A percentile compares a stretch with the other conserved stretches of the same genome.
phyloP scores from a whole-genome alignment of 352 stramenopile species.

The Pythium pyrilobum region DNA sequence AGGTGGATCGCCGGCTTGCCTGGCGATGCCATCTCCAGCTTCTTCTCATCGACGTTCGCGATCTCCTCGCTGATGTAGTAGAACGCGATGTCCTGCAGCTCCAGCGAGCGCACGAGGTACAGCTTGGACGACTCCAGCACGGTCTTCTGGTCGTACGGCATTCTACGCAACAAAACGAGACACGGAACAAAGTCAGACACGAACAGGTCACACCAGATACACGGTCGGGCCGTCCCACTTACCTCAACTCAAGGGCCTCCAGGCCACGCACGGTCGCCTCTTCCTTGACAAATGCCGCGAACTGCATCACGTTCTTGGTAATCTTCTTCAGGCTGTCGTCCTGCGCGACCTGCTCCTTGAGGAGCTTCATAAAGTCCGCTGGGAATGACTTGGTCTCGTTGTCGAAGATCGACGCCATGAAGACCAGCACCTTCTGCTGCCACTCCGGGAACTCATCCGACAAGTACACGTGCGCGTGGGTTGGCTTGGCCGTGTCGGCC shows the following conservation, averaged over 20 bases:
- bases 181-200: constrained; percentile 2
- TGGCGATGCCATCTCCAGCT: constrained; percentile 74
- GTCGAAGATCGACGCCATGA: constrained; percentile 60
- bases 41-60: constrained; percentile 73
- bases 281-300: constrained; percentile 93
- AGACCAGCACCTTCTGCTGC: constrained; percentile 82
- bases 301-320: constrained; percentile 97
- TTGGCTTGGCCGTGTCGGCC: constrained; percentile 83
- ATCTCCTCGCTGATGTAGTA: constrained; percentile 73
- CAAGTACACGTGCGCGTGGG: constrained; percentile 83
- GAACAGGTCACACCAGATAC: constrained; percentile 1
- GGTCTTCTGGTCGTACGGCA: constrained; percentile 94
- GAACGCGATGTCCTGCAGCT: constrained; percentile 86
- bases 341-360: constrained; percentile 70
- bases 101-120: constrained; percentile 88
- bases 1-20: constrained; percentile 80
- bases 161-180: constrained; percentile 33
- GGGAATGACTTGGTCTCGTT: constrained; percentile 60
- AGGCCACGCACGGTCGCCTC: constrained; percentile 90
- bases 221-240: constrained; percentile 9
- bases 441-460: constrained; percentile 80
- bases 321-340: constrained; percentile 84
- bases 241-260: constrained; percentile 91
- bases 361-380: constrained; percentile 81
- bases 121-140: constrained; percentile 90